Evolutionary conservation across 371 early-diverging fungal species (phyloP).

Genomic region (Umbelopsis sp.): DNA sequence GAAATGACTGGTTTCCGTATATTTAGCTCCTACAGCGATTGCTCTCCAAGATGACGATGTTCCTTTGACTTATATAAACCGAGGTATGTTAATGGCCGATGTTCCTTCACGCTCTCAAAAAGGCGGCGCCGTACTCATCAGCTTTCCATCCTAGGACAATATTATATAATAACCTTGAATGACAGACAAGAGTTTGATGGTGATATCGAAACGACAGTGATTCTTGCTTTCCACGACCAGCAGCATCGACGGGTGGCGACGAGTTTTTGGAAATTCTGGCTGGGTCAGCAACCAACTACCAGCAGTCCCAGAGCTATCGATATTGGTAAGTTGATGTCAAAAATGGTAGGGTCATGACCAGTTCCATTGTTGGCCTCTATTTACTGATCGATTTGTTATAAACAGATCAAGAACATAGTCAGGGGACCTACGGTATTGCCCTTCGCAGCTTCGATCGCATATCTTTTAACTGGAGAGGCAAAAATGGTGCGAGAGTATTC

Average conservation of each 20-base stretch:
- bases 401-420: constrained; percentile 28
- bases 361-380: constrained; percentile 59
- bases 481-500: constrained; percentile 47
- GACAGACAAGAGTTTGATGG: constrained; percentile 50
- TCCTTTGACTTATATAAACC: constrained; percentile 16
- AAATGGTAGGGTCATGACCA: constrained; percentile 36
- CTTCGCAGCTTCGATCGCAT: constrained; percentile 51
- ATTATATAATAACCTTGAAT: constrained; percentile 49
- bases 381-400: constrained; percentile 51
- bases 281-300: constrained; percentile 64
- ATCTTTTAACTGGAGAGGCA: constrained; percentile 51
- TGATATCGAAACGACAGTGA: constrained; percentile 50
- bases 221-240: constrained; percentile 73
- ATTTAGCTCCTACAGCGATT: constrained; percentile 9
- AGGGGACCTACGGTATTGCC: constrained; percentile 31
- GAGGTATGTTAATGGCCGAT: not conserved
- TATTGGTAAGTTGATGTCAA: constrained; percentile 37
- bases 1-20: not conserved
- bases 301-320: constrained; percentile 56
- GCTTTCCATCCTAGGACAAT: constrained; percentile 44
- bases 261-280: constrained; percentile 81
- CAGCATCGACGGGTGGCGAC: constrained; percentile 66
- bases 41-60: not conserved
- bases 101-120: not conserved
- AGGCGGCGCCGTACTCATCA: not conserved